Percentiles rank a stretch among this genome's conserved stretches.
Conservation (phyloP, 1,284 basidiomycete species). For the Caloboletus inedulis region DNA sequence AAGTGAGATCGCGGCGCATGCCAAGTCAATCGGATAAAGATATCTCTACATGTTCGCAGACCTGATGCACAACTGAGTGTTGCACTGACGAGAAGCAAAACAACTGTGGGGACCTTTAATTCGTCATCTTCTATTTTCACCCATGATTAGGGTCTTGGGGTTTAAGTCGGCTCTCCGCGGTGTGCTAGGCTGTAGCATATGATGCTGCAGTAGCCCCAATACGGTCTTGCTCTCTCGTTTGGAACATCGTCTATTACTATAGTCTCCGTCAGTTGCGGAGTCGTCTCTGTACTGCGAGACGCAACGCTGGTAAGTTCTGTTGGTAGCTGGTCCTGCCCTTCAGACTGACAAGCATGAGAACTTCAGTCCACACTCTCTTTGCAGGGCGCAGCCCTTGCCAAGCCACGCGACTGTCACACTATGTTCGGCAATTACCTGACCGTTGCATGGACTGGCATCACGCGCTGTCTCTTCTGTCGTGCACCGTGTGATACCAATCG, state of each 20-base stretch:
- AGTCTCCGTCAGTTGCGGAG: not conserved
- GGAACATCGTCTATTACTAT: conserved; percentile 15
- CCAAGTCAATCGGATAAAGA: too few species aligned
- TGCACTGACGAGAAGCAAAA: conserved; percentile 9
- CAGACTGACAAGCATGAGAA: conserved; percentile 9
- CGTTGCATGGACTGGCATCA: conserved; percentile 9
- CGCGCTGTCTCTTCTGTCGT: conserved; percentile 4
- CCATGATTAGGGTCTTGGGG: conserved; percentile 14
- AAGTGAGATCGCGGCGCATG: not conserved
- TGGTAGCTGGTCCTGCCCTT: conserved; percentile 1
- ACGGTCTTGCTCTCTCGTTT: conserved; percentile 4
- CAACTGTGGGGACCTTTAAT: not conserved
- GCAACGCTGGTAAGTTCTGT: conserved; percentile 1
- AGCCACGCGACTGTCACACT: conserved; percentile 6
- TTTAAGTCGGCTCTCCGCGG: conserved; percentile 29
- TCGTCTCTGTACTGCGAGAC: not conserved
- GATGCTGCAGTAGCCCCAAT: not conserved
- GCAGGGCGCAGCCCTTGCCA: not conserved
- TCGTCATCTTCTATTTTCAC: conserved; percentile 16
- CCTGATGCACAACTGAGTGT: conserved; percentile 6
- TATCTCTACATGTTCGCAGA: conserved; percentile 3
- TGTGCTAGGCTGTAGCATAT: conserved; percentile 4
- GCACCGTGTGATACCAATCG: conserved; percentile 5
- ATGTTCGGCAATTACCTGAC: conserved; percentile 6
- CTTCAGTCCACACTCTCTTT: not conserved